Evolutionary conservation across 106 monocot species (phyloP), one percentile per base, ranked within the genome.

Genomic region (Dactylorhiza incarnata): DNA sequence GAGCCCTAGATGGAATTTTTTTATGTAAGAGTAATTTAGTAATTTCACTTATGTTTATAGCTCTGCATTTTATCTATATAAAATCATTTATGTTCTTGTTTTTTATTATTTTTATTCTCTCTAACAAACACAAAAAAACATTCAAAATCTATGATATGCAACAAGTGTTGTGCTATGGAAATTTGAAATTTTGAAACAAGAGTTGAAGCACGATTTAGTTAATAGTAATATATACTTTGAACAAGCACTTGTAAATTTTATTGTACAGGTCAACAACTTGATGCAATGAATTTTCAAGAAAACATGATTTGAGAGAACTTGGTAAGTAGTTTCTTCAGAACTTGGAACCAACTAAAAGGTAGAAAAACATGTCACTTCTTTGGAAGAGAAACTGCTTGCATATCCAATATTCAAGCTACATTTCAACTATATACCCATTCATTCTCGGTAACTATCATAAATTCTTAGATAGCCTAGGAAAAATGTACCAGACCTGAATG

Each of bases 401-500:
- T 10, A 62, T 62, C 62, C 19, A 62, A 23, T 9, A 23, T 62
- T 24, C 20, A 62, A 5, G 25, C 62, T 62, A 62, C 19, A 62
- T 7, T 20, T 62, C 62, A 7, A 8, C 3, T 62, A 9, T 7
- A 25, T 62, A 0, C 54, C 16, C 23, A 62, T 20, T 20, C n/a
- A 52, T 10, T 61, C 61, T 12, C 15, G 15, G 11, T 52, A 61
- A 61, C 61, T 19, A 61, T 17, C n/a, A 61, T 17, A 20, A 19
- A 19, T 61, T 61, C 61, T 23, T 17, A 62, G 24, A 2, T 4
- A 62, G 6, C 23, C 62, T 23, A 4, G 3, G 22, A 51, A 45
- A 70, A 48, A 16, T 45, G 48, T 70, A 77, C n/a, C 17, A 49
- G 23, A 81, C 54, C 63, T 44, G 43, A 17, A 49, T 61, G 7